A percentile compares a stretch with the other conserved stretches of the same genome.
These are phyloP conservation scores for Hypomontagnella submonticulosa DNA, from an alignment of 495 filamentous ascomycete species.

Conservation along the genomic window DNA sequence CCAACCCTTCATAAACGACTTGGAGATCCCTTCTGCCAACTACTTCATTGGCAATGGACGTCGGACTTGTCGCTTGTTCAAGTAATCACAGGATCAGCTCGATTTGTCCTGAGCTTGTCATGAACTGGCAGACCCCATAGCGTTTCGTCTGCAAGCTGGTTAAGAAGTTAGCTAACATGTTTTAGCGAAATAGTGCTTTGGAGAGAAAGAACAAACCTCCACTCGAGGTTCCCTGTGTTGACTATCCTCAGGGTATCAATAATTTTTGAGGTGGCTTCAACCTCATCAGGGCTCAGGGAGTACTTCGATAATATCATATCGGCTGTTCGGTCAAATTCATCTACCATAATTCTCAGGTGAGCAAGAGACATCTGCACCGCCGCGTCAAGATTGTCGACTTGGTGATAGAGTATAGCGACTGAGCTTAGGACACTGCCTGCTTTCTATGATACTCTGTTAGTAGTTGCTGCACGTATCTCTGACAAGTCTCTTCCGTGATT, in stretches of 20 bases:
- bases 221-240: constrained; percentile 45
- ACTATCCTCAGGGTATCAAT: constrained; percentile 35
- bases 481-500: not conserved
- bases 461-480: too few relatives aligned
- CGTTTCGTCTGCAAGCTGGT: constrained; percentile 38
- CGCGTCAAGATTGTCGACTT: constrained; percentile 39
- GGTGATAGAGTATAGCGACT: constrained; percentile 43
- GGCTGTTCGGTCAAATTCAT: constrained; percentile 39
- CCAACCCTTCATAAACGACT: too few relatives aligned
- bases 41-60: not conserved
- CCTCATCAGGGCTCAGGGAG: constrained; percentile 20
- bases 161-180: constrained; percentile 12
- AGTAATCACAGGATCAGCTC: constrained; percentile 36
- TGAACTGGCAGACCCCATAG: constrained; percentile 38
- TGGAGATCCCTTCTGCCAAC: too few relatives aligned
- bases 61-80: not conserved
- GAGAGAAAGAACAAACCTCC: constrained; percentile 35
- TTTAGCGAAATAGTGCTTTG: not conserved
- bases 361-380: constrained; percentile 45
- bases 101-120: constrained; percentile 32
- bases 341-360: constrained; percentile 36
- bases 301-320: constrained; percentile 30
- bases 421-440: constrained; percentile 46
- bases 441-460: constrained; percentile 25
- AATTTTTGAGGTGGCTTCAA: constrained; percentile 31